Evolutionary conservation across 108 stramenopile genomes (phyloP).

Genomic region (Chaetoceros muelleri): DNA sequence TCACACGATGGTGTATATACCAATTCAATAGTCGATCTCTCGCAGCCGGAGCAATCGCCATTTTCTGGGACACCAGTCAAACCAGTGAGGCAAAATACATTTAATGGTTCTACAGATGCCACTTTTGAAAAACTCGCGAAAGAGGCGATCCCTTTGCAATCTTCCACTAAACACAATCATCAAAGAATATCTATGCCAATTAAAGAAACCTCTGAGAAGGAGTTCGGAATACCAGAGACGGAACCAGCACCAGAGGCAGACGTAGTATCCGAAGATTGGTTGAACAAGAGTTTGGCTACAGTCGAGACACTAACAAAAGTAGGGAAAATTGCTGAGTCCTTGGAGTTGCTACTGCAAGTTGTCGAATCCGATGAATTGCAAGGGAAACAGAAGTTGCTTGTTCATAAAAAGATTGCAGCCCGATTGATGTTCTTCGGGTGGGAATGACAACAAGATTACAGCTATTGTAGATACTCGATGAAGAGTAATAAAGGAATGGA

Average conservation of each 20-base stretch:
- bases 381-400: not conserved
- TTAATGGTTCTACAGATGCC: not conserved
- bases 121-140: not conserved
- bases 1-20: too few species aligned
- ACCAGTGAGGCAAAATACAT: too few species aligned
- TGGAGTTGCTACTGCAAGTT: not conserved
- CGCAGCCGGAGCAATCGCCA: not conserved
- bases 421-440: not conserved
- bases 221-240: not conserved
- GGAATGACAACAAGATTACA: not conserved
- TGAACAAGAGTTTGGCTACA: too few species aligned
- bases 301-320: too few species aligned
- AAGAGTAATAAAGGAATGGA: not conserved
- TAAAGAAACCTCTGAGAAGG: not conserved
- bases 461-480: not conserved
- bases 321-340: not conserved
- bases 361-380: not conserved
- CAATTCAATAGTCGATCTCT: too few species aligned
- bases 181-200: too few species aligned
- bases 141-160: not conserved
- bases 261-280: not conserved
- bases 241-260: not conserved
- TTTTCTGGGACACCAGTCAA: not conserved
- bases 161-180: not conserved
- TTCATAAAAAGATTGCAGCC: not conserved